Conservation (phyloP, 768 basidiomycete species). For the Psilocybe sp. region DNA sequence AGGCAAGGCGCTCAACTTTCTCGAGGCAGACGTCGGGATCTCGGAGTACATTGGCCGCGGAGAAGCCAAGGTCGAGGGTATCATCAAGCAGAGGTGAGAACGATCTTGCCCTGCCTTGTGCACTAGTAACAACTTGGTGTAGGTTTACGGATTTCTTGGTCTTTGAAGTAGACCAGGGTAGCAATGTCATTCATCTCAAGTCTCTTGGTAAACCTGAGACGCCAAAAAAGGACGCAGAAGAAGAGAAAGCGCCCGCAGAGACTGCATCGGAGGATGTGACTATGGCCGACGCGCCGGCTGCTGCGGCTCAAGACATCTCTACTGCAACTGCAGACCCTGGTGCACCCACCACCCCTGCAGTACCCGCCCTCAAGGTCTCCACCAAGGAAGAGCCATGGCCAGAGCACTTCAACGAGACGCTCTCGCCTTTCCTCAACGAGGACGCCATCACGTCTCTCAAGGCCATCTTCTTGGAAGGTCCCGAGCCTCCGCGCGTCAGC, state of each 20-base stretch:
- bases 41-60: slow-evolving; percentile 77
- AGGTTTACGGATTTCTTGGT: slow-evolving; percentile 99
- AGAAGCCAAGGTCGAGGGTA: slow-evolving; percentile 76
- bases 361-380: slow-evolving; percentile 2
- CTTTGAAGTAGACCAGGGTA: slow-evolving; percentile 81
- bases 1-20: slow-evolving; percentile 52
- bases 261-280: neutral
- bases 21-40: slow-evolving; percentile 87
- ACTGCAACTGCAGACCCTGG: neutral
- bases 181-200: slow-evolving; percentile 79
- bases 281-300: neutral
- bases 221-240: slow-evolving; percentile 35
- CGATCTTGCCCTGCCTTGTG: neutral
- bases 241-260: neutral
- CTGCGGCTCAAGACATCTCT: neutral
- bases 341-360: slow-evolving; percentile 4
- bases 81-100: slow-evolving; percentile 92
- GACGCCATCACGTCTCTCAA: slow-evolving; percentile 62
- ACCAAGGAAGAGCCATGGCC: slow-evolving; percentile 58
- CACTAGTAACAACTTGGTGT: neutral
- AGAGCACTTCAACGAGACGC: slow-evolving; percentile 48
- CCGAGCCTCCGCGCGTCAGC: slow-evolving; percentile 68
- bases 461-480: slow-evolving; percentile 77
- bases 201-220: slow-evolving; percentile 70
- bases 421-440: slow-evolving; percentile 64